Evolutionary conservation across 23 red algal genomes (phyloP), one percentile per base, ranked within the genome.

Genomic region (Gracilaria gracilis): DNA sequence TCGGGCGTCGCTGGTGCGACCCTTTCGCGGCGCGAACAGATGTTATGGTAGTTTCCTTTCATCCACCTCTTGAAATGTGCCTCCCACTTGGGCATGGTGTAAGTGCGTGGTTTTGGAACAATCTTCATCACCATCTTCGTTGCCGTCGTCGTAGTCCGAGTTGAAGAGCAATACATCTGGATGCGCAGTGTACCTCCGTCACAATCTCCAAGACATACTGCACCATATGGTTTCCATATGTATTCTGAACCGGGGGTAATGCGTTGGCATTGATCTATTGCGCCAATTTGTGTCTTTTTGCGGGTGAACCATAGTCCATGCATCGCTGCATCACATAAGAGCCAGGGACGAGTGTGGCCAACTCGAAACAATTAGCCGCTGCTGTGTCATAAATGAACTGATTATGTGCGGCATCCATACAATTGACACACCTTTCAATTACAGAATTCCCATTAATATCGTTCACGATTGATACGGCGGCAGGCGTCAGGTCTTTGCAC

Each of bases 271-370:
- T 91, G 51, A 98, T 85, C 47, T 88, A 77, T 71, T 70, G 79
- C 46, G 86, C 90, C 15, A 98, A 28, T 50, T 95, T 88, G 36
- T 93, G 84, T 24, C 92, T 86, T 64, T 98, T 93, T 17, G 59
- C 70, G 14, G 93, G 74, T 9, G 83, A 94, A 19, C 93, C 97
- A 48, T 93, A 93, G 82, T 98, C 97, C 81, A 98, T 94, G 44
- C 97, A 98, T 9, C 97, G 91, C 92, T 98, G 97, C 86, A 98
- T 93, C 17, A 98, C 97, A 87, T 93, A 98, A 69, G 93, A 98
- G 23, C 93, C 97, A 76, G 96, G 97, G 16, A 93, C 87, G 64
- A 96, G 97, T n/a, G 90, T 98, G 32, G 97, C 97, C 51, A 98
- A 75, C 81, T 98, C 89, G 54, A 94, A 81, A 62, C 89, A 96